Evolutionary conservation across 805 yeast genomes (phyloP), one percentile per base, ranked within the genome.

Genomic region (Kodamaea restingae): DNA sequence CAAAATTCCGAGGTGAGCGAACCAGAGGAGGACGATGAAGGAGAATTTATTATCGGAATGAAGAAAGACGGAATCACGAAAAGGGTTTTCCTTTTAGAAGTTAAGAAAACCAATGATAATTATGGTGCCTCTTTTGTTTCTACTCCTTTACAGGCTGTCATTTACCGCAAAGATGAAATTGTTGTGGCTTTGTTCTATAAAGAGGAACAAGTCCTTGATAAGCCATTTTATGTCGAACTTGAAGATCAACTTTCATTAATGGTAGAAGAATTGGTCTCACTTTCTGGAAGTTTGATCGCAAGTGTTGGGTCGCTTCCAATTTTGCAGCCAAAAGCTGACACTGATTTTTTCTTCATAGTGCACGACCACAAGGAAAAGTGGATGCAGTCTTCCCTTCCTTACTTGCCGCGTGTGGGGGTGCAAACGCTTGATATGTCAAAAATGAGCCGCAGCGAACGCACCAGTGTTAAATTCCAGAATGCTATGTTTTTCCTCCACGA

Each of bases 401-500:
- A 49, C 39, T 48, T 66, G 31, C 65, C 65, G 6, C 35, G 18
- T n/a, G 40, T 41, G 15, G 28, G 32, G 15, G 29, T 20, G 10
- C 27, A 38, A 12, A 45, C 49, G 10, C 44, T 42, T 6, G 44
- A 40, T 18, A 37, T 32, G 12, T 20, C 35, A 7, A 39, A 34
- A 17, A 28, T 39, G 12, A 34, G 35, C 7, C 12, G 20, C 12
- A 25, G n/a, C 15, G 42, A 39, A 15, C 40, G 36, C 12, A 18
- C 47, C 8, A 33, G 34, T 25, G 24, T 50, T 26, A 44, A 47
- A 37, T 49, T 52, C 24, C 48, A 55, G 40, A 54, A 50, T 33
- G 67, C 63, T 3, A 54, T 65, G 47, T 64, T 58, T 32, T 62
- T 63, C 38, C 51, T 68, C 14, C 73, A 68, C 45, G 70, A 67